Percentiles rank a stretch among this genome's conserved stretches.
These are phyloP conservation scores for Eucommia ulmoides DNA, from an alignment of 257 asterid genomes.

Conservation along the genomic window DNA sequence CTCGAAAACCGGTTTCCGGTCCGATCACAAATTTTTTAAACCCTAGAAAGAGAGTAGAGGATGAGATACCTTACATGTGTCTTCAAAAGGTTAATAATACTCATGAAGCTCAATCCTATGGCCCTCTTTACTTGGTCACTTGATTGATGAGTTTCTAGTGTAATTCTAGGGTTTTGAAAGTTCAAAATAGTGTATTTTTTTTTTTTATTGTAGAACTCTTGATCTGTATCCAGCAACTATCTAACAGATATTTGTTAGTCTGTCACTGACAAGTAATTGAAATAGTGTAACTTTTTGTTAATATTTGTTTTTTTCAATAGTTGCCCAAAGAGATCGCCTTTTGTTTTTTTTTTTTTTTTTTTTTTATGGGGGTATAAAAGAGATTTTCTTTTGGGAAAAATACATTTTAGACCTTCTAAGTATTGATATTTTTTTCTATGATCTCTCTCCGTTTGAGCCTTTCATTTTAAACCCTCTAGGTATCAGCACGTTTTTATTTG, in stretches of 20 bases:
- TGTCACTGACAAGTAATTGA: neutral
- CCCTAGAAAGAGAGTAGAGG: conserved; percentile 21
- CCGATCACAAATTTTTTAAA: conserved; percentile 33
- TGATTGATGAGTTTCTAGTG: conserved; percentile 11
- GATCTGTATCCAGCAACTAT: too few species aligned
- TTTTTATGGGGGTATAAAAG: too few species aligned
- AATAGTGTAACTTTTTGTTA: neutral
- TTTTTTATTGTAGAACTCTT: neutral
- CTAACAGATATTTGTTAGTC: too few species aligned
- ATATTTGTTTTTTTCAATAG: too few species aligned
- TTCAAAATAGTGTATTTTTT: neutral
- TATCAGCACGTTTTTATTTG: too few species aligned
- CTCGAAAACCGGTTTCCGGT: conserved; percentile 38
- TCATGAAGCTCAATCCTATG: conserved; percentile 35
- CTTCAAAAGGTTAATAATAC: conserved; percentile 29
- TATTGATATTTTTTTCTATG: too few species aligned
- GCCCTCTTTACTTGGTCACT: conserved; percentile 75
- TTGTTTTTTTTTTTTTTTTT: too few species aligned
- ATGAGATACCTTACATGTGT: conserved; percentile 44
- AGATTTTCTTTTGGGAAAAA: too few species aligned
- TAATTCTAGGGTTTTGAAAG: neutral
- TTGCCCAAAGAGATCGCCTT: too few species aligned
- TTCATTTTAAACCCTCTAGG: too few species aligned
- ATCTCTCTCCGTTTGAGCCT: too few species aligned
- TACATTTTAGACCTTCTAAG: too few species aligned